Evolutionary conservation across 2,329 filamentous ascomycete species (phyloP), one percentile per base, ranked within the genome.

Genomic region (Venturia effusa): DNA sequence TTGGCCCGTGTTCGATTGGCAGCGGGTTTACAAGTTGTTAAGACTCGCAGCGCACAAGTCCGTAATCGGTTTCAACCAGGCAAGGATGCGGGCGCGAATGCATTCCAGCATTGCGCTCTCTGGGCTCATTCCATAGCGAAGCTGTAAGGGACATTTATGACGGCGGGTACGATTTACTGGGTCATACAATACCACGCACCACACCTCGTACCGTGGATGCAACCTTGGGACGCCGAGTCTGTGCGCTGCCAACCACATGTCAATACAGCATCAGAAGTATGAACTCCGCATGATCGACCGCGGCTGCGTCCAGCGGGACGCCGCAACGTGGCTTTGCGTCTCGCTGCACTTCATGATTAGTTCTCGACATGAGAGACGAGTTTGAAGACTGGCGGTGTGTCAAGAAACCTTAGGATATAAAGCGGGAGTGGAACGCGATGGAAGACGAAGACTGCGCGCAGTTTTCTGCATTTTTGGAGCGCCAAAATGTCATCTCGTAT

Each of bases 291-390:
- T 24, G 34, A 17, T 27, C 27, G 34, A 60, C 4, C 34, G 34
- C 55, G 59, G 37, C 40, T 27, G 59, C 34, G 24, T 40, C 37
- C 40, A 60, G 40, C 59, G 15, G 59, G n/a, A 60, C n/a, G 40
- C 34, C 40, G 59, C 59, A 60, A 60, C 59, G 59, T 60, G 59
- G 59, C 59, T 57, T 30, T 57, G 51, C 34, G 27, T 60, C 59
- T 22, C 59, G 40, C 40, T 27, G 59, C n/a, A 41, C 34, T 60
- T 19, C 34, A 60, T 40, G 59, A 34, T 57, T 57, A 57, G 51
- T 17, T 60, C 59, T 40, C 43, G 59, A 2, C 27, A n/a, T 43
- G 39, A 3, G 57, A 39, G 57, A 15, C 57, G n/a, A 60, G 22
- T 24, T 32, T 40, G 34, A n/a, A 3, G 40, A 40, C 34, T 41